A percentile compares a stretch with the other conserved stretches of the same genome.
These are phyloP conservation scores for Botryotinia globosa DNA, from an alignment of 2,329 filamentous ascomycete species.

Conservation along the genomic window DNA sequence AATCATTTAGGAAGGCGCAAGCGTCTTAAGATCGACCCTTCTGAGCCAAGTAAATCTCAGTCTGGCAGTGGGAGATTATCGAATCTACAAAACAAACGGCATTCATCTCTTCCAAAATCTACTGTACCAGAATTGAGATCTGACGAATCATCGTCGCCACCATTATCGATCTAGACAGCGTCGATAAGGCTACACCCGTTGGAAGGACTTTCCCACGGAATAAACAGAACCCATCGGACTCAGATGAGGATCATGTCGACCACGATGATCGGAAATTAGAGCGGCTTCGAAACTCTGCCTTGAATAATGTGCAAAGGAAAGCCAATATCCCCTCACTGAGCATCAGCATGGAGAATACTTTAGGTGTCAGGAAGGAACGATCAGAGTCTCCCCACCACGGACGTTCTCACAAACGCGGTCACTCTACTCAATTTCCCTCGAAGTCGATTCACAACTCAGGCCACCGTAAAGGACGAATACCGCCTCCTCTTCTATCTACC, in stretches of 20 bases:
- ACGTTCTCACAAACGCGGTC: constrained; percentile 60
- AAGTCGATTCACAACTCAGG: constrained; percentile 53
- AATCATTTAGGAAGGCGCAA: constrained; percentile 49
- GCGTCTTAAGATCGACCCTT: constrained; percentile 37
- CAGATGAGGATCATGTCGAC: constrained; percentile 35
- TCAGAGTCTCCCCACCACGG: constrained; percentile 58
- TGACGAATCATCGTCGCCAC: constrained; percentile 36
- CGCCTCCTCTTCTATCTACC: constrained; percentile 57
- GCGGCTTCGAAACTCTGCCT: constrained; percentile 32
- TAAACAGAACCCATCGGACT: constrained; percentile 42
- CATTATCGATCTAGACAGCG: constrained; percentile 25
- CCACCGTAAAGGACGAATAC: constrained; percentile 60
- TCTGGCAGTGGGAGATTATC: constrained; percentile 41
- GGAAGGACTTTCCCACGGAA: constrained; percentile 39
- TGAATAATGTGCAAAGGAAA: constrained; percentile 30
- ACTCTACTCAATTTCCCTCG: constrained; percentile 61
- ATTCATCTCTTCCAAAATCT: constrained; percentile 36
- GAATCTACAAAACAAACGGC: constrained; percentile 45
- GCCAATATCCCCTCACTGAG: constrained; percentile 28
- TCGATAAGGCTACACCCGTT: constrained; percentile 41
- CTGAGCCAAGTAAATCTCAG: constrained; percentile 11
- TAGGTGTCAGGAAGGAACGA: constrained; percentile 30
- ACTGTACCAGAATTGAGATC: constrained; percentile 56
- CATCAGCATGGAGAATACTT: constrained; percentile 8
- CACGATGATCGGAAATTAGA: constrained; percentile 21